phyloP scores from a whole-genome alignment of 139 green algal species.

The Coccomyxa sp. region DNA sequence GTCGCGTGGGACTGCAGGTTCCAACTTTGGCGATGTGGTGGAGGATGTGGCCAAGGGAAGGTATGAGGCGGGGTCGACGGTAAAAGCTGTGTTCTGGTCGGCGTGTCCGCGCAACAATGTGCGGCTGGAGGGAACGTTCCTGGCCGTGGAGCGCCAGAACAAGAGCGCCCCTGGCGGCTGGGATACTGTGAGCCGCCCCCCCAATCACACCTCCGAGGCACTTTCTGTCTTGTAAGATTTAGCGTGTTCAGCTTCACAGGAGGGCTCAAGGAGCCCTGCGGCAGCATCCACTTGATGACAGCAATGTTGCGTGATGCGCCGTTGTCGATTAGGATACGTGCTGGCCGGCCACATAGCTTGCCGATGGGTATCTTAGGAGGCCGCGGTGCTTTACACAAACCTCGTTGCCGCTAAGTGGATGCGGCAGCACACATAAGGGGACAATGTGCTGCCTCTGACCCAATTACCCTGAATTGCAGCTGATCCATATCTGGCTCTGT shows the following conservation, averaged over 20 bases:
- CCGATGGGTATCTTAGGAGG: too few relatives aligned
- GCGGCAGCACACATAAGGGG: too few relatives aligned
- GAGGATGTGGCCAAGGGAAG: constrained; percentile 27
- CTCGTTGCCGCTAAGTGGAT: too few relatives aligned
- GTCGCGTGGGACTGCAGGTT: constrained; percentile 7
- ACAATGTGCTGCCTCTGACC: too few relatives aligned
- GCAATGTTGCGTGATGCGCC: not conserved
- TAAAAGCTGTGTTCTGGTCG: constrained; percentile 60
- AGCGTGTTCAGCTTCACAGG: too few relatives aligned
- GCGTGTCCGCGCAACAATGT: constrained; percentile 75
- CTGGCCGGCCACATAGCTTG: too few relatives aligned
- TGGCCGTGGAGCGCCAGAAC: constrained; percentile 52
- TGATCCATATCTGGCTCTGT: too few relatives aligned
- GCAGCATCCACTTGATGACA: not conserved
- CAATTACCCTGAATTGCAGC: too few relatives aligned
- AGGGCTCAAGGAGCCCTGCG: not conserved
- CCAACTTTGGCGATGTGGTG: constrained; percentile 57
- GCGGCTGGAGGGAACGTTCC: constrained; percentile 56
- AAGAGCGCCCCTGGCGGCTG: not conserved
- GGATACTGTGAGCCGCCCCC: constrained; percentile 6
- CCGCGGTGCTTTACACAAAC: too few relatives aligned
- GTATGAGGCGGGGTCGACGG: constrained; percentile 33
- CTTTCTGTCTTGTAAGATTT: not conserved
- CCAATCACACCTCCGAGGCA: not conserved
- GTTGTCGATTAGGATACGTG: too few relatives aligned